Evolutionary conservation across 306 rosid genomes (phyloP).

Genomic region (Alnus rubra): DNA sequence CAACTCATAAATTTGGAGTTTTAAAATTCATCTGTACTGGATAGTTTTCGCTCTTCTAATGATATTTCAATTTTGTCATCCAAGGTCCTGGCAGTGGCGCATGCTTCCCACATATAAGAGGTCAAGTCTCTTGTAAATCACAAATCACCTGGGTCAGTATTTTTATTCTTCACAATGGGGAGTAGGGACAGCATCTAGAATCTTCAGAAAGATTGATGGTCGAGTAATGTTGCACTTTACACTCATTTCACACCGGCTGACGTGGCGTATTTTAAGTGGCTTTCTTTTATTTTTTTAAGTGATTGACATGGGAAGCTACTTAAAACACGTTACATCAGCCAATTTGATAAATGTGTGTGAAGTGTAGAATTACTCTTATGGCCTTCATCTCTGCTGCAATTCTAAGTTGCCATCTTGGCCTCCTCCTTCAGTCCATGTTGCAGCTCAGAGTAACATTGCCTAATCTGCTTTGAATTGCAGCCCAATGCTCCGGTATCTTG

Average conservation of each 20-base stretch:
- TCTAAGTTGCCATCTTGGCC: constrained; percentile 7
- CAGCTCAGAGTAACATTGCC: constrained; percentile 17
- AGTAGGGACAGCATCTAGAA: not conserved
- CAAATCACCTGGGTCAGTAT: not conserved
- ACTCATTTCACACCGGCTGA: no score
- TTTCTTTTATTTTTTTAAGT: no score
- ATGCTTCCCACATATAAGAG: constrained; percentile 9
- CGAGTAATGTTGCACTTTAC: no score
- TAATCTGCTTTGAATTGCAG: constrained; percentile 5
- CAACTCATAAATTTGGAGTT: not conserved
- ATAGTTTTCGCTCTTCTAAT: not conserved
- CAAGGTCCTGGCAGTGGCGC: constrained; percentile 27
- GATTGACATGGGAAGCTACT: no score
- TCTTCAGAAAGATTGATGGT: not conserved
- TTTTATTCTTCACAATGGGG: not conserved
- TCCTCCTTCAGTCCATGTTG: constrained; percentile 7
- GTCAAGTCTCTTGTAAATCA: not conserved
- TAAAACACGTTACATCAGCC: no score
- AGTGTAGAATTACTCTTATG: no score
- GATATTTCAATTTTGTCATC: constrained; percentile 27
- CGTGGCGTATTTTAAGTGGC: no score
- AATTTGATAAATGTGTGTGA: no score
- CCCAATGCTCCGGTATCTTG: not conserved
- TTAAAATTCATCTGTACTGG: not conserved
- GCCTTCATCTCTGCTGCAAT: not conserved